A percentile compares a stretch with the other conserved stretches of the same genome.
Evolutionary conservation across 108 stramenopile genomes (phyloP).

Genomic region (Stephanodiscus minutulus): DNA sequence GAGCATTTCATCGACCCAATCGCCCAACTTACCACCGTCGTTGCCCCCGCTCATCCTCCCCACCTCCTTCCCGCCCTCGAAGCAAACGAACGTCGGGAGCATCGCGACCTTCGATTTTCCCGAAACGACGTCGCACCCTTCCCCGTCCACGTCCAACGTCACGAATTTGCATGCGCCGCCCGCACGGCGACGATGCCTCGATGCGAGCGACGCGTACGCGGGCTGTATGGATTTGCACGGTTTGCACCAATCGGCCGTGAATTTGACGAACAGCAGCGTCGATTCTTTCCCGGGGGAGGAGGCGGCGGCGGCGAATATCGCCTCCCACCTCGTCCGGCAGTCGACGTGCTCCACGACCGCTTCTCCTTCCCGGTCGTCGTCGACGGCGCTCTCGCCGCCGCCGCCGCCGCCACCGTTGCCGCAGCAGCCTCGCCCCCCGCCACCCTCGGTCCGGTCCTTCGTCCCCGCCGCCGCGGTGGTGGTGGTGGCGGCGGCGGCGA

Average conservation of each 20-base stretch:
- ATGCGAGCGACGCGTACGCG: slow-evolving; percentile 53
- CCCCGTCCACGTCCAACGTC: slow-evolving; percentile 74
- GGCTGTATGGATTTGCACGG: slow-evolving; percentile 84
- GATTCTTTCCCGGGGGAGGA: background rate
- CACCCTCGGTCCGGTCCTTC: too few relatives aligned
- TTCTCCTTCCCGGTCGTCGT: too few relatives aligned
- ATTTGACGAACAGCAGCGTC: slow-evolving; percentile 60
- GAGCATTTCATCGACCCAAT: slow-evolving; percentile 42
- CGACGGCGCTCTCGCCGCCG: too few relatives aligned
- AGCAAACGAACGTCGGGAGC: slow-evolving; percentile 88
- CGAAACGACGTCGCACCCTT: slow-evolving; percentile 77
- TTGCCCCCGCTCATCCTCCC: slow-evolving; percentile 48
- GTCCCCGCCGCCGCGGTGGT: background rate
- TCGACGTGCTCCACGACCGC: slow-evolving; percentile 20
- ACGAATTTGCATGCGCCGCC: slow-evolving; percentile 14
- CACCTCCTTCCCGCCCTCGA: slow-evolving; percentile 40
- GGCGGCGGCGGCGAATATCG: slow-evolving; percentile 13
- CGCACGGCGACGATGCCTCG: slow-evolving; percentile 44
- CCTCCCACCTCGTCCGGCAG: slow-evolving; percentile 12
- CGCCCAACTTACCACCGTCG: slow-evolving; percentile 18
- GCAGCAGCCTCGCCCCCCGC: too few relatives aligned
- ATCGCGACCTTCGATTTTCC: slow-evolving; percentile 61
- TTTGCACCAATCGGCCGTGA: slow-evolving; percentile 89
- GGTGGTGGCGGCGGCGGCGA: background rate
- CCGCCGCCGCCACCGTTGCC: too few relatives aligned